These are phyloP conservation scores for Ascodesmis nigricans DNA, from an alignment of 495 filamentous ascomycete genomes.

Conservation along the genomic window DNA sequence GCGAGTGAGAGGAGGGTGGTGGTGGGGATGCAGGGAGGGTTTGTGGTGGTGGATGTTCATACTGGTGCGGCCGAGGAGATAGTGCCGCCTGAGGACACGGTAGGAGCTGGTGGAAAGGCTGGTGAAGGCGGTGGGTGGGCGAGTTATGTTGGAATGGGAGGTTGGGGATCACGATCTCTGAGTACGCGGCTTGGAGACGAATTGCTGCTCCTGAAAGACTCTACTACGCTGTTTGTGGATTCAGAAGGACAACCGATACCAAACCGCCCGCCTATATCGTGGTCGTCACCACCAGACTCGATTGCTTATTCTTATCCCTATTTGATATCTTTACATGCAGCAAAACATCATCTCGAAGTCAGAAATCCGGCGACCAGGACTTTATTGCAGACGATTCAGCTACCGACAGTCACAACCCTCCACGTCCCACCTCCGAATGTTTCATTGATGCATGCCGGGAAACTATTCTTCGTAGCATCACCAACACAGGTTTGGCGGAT, in stretches of 20 bases:
- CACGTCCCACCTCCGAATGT: conserved; percentile 90
- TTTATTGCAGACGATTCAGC: conserved; percentile 58
- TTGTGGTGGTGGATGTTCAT: conserved; percentile 72
- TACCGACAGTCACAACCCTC: conserved; percentile 58
- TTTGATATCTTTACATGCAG: conserved; percentile 61
- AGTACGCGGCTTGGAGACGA: conserved; percentile 68
- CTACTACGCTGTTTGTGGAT: conserved; percentile 76
- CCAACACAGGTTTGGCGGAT: conserved; percentile 87
- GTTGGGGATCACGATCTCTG: conserved; percentile 73
- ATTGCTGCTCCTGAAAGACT: conserved; percentile 78
- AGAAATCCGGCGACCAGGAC: conserved; percentile 81
- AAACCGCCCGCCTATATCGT: conserved; percentile 72
- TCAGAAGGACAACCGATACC: conserved; percentile 50
- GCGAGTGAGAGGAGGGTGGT: conserved; percentile 64
- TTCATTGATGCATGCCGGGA: conserved; percentile 78
- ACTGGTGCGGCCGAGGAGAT: conserved; percentile 48
- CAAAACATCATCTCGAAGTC: conserved; percentile 73
- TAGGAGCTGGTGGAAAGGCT: conserved; percentile 40
- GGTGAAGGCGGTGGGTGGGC: too few relatives aligned
- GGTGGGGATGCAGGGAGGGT: conserved; percentile 69
- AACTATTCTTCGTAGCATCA: conserved; percentile 76
- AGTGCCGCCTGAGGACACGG: conserved; percentile 52
- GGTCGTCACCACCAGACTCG: conserved; percentile 67
- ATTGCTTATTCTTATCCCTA: conserved; percentile 95
- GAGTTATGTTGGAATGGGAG: conserved; percentile 82